A percentile compares a stretch with the other conserved stretches of the same genome.
Evolutionary conservation across 257 asterid species (phyloP).

Genomic region (Prunella vulgaris): DNA sequence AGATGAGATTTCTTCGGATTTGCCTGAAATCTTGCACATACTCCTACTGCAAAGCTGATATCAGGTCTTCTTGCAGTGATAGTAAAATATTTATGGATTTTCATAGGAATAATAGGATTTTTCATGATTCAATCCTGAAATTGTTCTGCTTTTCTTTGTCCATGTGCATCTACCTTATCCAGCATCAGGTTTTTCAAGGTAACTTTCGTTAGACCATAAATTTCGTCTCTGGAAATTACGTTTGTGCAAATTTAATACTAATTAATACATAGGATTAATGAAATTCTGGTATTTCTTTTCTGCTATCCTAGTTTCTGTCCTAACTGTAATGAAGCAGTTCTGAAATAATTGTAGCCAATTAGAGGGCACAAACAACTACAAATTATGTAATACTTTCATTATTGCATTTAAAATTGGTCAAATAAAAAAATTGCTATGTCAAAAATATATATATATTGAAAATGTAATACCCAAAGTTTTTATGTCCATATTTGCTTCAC

Average conservation of each 20-base stretch:
- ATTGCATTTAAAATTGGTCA: too few relatives aligned
- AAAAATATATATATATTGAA: too few relatives aligned
- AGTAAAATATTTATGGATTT: neutral
- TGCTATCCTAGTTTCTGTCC: neutral
- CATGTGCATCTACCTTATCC: slow-evolving; percentile 33
- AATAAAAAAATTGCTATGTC: too few relatives aligned
- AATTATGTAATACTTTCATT: too few relatives aligned
- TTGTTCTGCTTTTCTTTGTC: slow-evolving; percentile 15
- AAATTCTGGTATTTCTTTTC: neutral
- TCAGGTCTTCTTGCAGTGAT: too few relatives aligned
- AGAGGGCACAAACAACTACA: neutral
- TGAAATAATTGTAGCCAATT: neutral
- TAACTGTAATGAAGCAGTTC: too few relatives aligned
- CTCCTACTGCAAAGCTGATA: too few relatives aligned
- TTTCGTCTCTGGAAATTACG: neutral
- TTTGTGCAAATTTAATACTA: too few relatives aligned
- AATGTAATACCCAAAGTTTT: too few relatives aligned
- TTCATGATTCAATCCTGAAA: slow-evolving; percentile 11
- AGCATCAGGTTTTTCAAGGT: slow-evolving; percentile 88
- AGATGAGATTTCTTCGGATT: too few relatives aligned
- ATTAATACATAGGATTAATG: neutral
- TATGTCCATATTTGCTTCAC: too few relatives aligned
- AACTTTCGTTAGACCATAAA: slow-evolving; percentile 12
- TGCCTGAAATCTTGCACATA: too few relatives aligned
- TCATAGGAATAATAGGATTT: neutral